Evolutionary conservation across 768 basidiomycete species (phyloP).

Genomic region (Russula brevipes): DNA sequence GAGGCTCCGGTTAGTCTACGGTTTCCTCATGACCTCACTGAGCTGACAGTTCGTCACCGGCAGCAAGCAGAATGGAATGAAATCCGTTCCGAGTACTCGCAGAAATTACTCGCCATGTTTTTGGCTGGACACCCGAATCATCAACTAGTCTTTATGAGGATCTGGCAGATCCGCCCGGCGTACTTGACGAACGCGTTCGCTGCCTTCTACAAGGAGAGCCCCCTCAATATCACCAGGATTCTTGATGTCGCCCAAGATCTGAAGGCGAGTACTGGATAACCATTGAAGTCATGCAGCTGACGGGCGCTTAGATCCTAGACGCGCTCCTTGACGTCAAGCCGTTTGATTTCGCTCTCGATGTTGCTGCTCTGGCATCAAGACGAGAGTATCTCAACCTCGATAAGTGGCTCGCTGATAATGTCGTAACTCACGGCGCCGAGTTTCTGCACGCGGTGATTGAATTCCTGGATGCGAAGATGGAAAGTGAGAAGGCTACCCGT

Average conservation of each 20-base stretch:
- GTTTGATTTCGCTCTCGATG: slow-evolving; percentile 86
- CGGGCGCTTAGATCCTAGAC: slow-evolving; percentile 68
- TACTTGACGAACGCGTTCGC: slow-evolving; percentile 86
- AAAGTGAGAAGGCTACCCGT: slow-evolving; percentile 73
- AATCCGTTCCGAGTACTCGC: slow-evolving; percentile 80
- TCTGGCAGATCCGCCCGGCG: slow-evolving; percentile 86
- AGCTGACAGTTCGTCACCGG: slow-evolving; percentile 20
- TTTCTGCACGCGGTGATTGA: slow-evolving; percentile 84
- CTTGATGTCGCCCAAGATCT: slow-evolving; percentile 93
- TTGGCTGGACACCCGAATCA: slow-evolving; percentile 90
- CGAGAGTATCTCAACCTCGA: slow-evolving; percentile 93
- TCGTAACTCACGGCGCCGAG: slow-evolving; percentile 72
- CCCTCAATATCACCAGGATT: slow-evolving; percentile 89
- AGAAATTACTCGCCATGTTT: slow-evolving; percentile 83
- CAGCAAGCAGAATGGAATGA: slow-evolving; percentile 84
- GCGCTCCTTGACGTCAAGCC: slow-evolving; percentile 86
- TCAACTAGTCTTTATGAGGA: slow-evolving; percentile 93
- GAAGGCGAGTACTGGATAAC: slow-evolving; percentile 50
- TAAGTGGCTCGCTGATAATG: slow-evolving; percentile 92
- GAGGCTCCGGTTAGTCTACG: slow-evolving; percentile 72
- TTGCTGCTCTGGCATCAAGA: slow-evolving; percentile 88
- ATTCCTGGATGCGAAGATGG: slow-evolving; percentile 91
- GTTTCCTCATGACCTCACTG: not conserved
- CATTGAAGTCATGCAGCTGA: not conserved
- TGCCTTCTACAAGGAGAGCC: slow-evolving; percentile 88